Percentiles rank a stretch among this genome's conserved stretches.
Evolutionary conservation across 179 eudicot species (phyloP).

Genomic region (Silene noctiflora): DNA sequence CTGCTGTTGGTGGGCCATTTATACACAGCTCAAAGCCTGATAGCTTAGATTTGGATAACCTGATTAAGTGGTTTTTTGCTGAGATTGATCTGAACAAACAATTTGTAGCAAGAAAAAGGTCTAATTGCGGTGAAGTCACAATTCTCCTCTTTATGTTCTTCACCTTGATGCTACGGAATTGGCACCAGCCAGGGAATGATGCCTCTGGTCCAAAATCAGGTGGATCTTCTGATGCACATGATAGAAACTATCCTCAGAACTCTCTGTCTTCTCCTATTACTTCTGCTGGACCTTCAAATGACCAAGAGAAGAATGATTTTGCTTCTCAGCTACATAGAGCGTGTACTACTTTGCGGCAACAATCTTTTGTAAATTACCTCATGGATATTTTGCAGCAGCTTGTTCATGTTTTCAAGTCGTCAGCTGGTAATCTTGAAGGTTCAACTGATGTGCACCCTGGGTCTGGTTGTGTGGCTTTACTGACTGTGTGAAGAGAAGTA

Average conservation of each 20-base stretch:
- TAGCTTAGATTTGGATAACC: constrained; percentile 78
- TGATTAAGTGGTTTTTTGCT: constrained; percentile 89
- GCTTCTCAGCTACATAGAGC: constrained; percentile 78
- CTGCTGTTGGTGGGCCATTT: constrained; percentile 98
- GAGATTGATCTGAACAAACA: constrained; percentile 73
- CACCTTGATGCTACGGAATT: constrained; percentile 93
- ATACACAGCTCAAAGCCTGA: constrained; percentile 70
- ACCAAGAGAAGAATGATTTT: constrained; percentile 77
- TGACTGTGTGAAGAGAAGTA: constrained; percentile 87
- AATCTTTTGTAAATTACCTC: constrained; percentile 78
- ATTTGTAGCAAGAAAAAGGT: constrained; percentile 65
- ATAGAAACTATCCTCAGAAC: constrained; percentile 45
- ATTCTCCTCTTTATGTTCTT: constrained; percentile 97
- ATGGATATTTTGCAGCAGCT: constrained; percentile 99
- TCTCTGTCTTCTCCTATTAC: constrained; percentile 38
- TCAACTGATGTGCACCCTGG: constrained; percentile 61
- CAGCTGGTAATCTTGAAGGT: constrained; percentile 52
- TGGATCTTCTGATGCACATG: constrained; percentile 65
- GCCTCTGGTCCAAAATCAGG: constrained; percentile 56
- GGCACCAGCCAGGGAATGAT: constrained; percentile 98
- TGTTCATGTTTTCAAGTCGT: constrained; percentile 80
- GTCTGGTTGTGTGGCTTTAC: constrained; percentile 90
- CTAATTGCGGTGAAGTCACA: constrained; percentile 80
- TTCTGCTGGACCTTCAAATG: constrained; percentile 45
- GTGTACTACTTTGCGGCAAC: constrained; percentile 86